A percentile compares a stretch with the other conserved stretches of the same genome.
phyloP scores from a whole-genome alignment of 2,329 filamentous ascomycete species.

The Trichoderma afroharzianum region DNA sequence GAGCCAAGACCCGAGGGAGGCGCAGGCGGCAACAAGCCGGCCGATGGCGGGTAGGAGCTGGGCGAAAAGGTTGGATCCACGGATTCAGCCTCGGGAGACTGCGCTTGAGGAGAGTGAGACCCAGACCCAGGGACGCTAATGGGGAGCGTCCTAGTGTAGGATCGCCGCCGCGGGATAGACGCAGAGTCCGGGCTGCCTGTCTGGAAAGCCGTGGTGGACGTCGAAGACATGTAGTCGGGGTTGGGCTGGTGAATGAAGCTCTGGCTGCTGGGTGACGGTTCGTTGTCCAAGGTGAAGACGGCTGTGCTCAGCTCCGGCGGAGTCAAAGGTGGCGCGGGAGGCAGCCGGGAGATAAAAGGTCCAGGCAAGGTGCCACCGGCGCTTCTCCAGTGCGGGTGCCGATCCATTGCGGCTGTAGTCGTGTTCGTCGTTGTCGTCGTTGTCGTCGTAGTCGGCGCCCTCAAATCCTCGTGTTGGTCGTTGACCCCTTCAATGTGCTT shows the following conservation, averaged over 20 bases:
- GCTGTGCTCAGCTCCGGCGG: constrained; percentile 43
- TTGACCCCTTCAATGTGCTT: constrained; percentile 23
- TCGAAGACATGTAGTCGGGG: constrained; percentile 45
- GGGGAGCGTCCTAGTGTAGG: constrained; percentile 42
- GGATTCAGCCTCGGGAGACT: constrained; percentile 23
- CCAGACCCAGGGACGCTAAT: constrained; percentile 32
- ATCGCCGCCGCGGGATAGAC: constrained; percentile 38
- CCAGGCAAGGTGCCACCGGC: constrained; percentile 27
- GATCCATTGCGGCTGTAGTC: constrained; percentile 22
- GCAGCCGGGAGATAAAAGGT: constrained; percentile 36
- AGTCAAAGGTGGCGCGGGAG: constrained; percentile 48
- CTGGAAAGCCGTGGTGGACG: constrained; percentile 27
- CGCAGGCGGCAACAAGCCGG: constrained; percentile 46
- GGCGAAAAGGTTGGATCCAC: constrained; percentile 38
- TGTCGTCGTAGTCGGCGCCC: constrained; percentile 2
- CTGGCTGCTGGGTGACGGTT: constrained; percentile 30
- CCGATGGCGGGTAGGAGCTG: constrained; percentile 49
- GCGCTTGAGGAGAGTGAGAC: constrained; percentile 22
- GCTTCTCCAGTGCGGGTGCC: constrained; percentile 26
- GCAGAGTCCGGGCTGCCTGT: constrained; percentile 27
- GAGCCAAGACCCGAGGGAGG: constrained; percentile 31
- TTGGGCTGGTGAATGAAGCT: constrained; percentile 47
- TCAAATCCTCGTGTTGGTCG: not conserved
- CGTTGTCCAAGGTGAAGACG: constrained; percentile 43
- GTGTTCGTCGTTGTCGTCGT: constrained; percentile 17